These are phyloP conservation scores for Serendipita vermifera DNA, from an alignment of 768 basidiomycete species.

Conservation along the genomic window DNA sequence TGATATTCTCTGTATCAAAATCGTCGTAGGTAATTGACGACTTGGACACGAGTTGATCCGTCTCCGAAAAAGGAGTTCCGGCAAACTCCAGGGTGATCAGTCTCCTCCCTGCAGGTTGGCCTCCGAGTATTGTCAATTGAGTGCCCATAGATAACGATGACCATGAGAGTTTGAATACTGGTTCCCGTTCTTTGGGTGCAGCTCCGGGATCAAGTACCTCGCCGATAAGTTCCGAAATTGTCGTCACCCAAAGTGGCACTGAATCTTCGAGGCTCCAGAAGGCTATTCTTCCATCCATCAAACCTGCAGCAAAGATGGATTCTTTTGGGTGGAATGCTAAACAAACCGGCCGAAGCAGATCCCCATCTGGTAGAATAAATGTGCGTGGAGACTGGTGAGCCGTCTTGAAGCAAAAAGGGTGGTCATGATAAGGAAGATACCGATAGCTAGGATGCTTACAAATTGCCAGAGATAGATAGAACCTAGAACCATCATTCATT, in stretches of 20 bases:
- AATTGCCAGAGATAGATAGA: conserved; percentile 3
- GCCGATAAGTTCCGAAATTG: not conserved
- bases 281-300: not conserved
- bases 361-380: not conserved
- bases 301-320: not conserved
- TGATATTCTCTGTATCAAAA: not conserved
- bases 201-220: not conserved
- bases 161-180: conserved; percentile 5
- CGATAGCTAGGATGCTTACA: not conserved
- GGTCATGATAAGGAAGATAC: too few species aligned
- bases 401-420: not conserved
- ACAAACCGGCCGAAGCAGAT: not conserved
- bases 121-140: not conserved
- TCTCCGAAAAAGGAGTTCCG: not conserved
- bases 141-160: not conserved
- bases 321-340: not conserved
- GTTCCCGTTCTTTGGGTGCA: not conserved
- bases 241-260: conserved; percentile 2
- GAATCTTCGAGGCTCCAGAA: not conserved
- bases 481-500: not conserved
- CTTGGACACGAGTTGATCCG: not conserved
- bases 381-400: not conserved
- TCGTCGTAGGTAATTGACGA: not conserved
- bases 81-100: not conserved
- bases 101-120: not conserved